A percentile compares a stretch with the other conserved stretches of the same genome.
These are phyloP conservation scores for Pythium rhizo-oryzae DNA, from an alignment of 352 stramenopile species.

Conservation along the genomic window DNA sequence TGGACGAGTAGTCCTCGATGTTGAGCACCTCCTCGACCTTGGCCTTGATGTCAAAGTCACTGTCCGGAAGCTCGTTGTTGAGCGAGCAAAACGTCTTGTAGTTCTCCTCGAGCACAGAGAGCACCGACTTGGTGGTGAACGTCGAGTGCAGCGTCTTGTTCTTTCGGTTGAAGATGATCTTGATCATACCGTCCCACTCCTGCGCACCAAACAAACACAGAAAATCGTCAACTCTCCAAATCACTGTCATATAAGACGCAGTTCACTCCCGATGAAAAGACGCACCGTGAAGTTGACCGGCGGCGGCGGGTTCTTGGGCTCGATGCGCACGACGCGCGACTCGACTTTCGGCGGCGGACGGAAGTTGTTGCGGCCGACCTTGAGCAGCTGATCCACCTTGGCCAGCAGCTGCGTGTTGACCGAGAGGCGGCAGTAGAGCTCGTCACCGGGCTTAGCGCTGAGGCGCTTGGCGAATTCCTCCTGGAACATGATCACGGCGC, in stretches of 20 bases:
- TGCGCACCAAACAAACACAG: slow-evolving; percentile 5
- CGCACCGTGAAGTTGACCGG: slow-evolving; percentile 97
- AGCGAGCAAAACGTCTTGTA: slow-evolving; percentile 95
- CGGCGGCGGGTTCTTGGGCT: slow-evolving; percentile 97
- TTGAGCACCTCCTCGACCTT: slow-evolving; percentile 94
- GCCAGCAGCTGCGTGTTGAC: slow-evolving; percentile 99
- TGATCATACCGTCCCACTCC: slow-evolving; percentile 99
- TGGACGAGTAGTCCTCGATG: slow-evolving; percentile 84
- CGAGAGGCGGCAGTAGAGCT: slow-evolving; percentile 98
- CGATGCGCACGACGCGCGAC: slow-evolving; percentile 96
- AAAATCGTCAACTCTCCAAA: neutral
- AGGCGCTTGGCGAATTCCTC: slow-evolving; percentile 99
- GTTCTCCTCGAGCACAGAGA: slow-evolving; percentile 97
- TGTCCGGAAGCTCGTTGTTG: slow-evolving; percentile 84
- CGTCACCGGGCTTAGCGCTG: slow-evolving; percentile 96
- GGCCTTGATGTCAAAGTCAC: slow-evolving; percentile 89
- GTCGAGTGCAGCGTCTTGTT: slow-evolving; percentile 98
- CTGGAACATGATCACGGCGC: slow-evolving; percentile 99
- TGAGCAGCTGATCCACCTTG: slow-evolving; percentile 98
- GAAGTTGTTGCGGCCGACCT: slow-evolving; percentile 99
- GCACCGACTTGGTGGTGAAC: slow-evolving; percentile 96
- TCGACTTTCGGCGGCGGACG: slow-evolving; percentile 97
- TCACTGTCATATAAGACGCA: too few species aligned
- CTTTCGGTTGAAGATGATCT: slow-evolving; percentile 99
- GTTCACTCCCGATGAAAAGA: neutral